These are phyloP conservation scores for maize (Zea mays) DNA, from an alignment of 176 grass and related monocot genomes.

Conservation along the genomic window DNA sequence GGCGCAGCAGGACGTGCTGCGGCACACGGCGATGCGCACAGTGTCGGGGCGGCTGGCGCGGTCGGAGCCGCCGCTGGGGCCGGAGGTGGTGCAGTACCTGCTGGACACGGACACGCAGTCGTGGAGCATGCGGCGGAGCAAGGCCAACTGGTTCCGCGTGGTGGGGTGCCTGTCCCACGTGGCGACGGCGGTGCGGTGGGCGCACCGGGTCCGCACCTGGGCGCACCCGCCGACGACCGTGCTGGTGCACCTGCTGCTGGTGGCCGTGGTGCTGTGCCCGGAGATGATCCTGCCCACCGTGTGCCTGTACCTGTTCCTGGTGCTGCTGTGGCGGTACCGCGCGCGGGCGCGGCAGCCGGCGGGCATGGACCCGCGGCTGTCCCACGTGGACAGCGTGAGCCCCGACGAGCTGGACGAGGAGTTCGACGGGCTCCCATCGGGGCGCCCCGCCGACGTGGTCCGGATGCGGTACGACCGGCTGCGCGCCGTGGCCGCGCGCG, in stretches of 20 bases:
- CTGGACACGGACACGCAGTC: conserved; percentile 89
- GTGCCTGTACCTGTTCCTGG: conserved; percentile 78
- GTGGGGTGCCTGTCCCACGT: conserved; percentile 72
- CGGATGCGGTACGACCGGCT: conserved; percentile 77
- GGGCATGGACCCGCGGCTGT: conserved; percentile 84
- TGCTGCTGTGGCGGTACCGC: conserved; percentile 81
- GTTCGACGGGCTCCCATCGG: conserved; percentile 82
- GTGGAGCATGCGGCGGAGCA: conserved; percentile 95
- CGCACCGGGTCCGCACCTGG: conserved; percentile 68
- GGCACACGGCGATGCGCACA: conserved; percentile 91
- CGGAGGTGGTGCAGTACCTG: conserved; percentile 92
- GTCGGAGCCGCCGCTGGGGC: conserved; percentile 93
- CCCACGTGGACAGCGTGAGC: conserved; percentile 73
- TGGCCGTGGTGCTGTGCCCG: conserved; percentile 81
- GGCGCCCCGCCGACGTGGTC: conserved; percentile 66
- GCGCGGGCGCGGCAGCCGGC: conserved; percentile 53
- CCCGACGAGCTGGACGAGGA: conserved; percentile 98
- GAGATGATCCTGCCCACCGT: conserved; percentile 83
- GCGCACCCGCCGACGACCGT: conserved; percentile 70
- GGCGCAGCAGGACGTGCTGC: conserved; percentile 89
- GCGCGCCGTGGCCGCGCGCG: conserved; percentile 76
- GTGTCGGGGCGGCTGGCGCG: conserved; percentile 76
- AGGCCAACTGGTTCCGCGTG: conserved; percentile 95
- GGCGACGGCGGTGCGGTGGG: conserved; percentile 57
- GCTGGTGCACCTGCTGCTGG: conserved; percentile 73